phyloP scores from a whole-genome alignment of 2,329 filamentous ascomycete species.

The Incumbomyces delicatus region DNA sequence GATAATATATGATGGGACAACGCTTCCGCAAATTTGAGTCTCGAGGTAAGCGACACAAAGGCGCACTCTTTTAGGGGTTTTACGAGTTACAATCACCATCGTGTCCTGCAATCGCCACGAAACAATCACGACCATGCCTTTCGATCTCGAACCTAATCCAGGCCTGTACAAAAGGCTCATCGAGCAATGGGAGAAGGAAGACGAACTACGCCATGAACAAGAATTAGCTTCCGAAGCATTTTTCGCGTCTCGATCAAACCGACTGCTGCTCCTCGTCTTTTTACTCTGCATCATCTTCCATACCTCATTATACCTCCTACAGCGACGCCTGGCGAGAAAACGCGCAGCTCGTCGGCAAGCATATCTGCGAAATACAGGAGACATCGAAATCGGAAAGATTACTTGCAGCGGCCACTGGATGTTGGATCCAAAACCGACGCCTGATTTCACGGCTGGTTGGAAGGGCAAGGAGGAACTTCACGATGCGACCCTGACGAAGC shows the following conservation, averaged over 20 bases:
- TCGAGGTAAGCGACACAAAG: no score
- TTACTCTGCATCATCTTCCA: neutral
- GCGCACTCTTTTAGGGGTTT: no score
- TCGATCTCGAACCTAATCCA: conserved; percentile 1
- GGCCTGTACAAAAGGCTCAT: neutral
- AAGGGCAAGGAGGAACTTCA: no score
- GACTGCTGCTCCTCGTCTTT: neutral
- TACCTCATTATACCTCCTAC: neutral
- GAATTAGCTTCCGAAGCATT: neutral
- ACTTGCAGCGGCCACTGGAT: neutral
- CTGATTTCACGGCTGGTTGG: neutral
- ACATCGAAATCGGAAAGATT: neutral
- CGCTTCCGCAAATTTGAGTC: no score
- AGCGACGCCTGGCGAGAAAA: neutral
- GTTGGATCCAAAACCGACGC: neutral
- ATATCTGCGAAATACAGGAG: neutral
- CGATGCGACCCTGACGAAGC: no score
- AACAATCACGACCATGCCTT: neutral
- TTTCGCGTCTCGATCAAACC: neutral
- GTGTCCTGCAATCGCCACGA: no score
- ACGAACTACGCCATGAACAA: neutral
- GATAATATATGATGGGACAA: no score
- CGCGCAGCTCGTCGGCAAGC: neutral
- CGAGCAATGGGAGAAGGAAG: conserved; percentile 3
- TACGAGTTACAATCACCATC: no score